A percentile compares a stretch with the other conserved stretches of the same genome.
phyloP scores from a whole-genome alignment of 2,329 filamentous ascomycete species.

The Pyrenophora seminiperda region DNA sequence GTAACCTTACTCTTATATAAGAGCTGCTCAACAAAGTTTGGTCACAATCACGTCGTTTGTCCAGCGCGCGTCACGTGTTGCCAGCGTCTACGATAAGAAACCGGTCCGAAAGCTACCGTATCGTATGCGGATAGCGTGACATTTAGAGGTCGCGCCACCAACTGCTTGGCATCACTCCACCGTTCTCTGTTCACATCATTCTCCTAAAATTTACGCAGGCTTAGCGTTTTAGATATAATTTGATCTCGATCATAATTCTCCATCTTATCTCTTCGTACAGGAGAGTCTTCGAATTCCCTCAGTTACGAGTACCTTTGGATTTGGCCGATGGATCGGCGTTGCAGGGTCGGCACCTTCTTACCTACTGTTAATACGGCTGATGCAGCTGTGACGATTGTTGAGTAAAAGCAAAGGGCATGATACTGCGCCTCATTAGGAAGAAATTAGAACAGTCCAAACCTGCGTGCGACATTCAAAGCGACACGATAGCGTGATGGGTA shows the following conservation, averaged over 20 bases:
- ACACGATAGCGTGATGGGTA: slow-evolving; percentile 1
- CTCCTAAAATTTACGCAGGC: not conserved
- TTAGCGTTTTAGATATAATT: too few relatives aligned
- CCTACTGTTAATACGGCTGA: too few relatives aligned
- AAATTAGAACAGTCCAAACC: too few relatives aligned
- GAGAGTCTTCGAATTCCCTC: too few relatives aligned
- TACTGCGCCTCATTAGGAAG: too few relatives aligned
- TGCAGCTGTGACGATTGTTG: too few relatives aligned
- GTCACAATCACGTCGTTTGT: slow-evolving; percentile 24
- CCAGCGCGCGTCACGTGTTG: slow-evolving; percentile 16
- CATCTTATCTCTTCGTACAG: too few relatives aligned
- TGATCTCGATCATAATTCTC: too few relatives aligned
- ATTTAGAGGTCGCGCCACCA: slow-evolving; percentile 28
- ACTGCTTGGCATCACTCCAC: slow-evolving; percentile 27
- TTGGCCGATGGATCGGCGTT: not conserved
- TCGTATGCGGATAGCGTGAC: slow-evolving; percentile 16
- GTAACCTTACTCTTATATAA: slow-evolving; percentile 5
- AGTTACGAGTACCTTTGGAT: not conserved
- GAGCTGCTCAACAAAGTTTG: not conserved
- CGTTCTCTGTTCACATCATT: not conserved
- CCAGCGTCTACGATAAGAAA: slow-evolving; percentile 13
- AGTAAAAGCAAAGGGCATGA: too few relatives aligned
- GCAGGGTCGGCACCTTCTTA: slow-evolving; percentile 11
- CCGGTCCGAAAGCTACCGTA: slow-evolving; percentile 16
- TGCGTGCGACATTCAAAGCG: not conserved